These are phyloP conservation scores for Nakaseomyces uthaithaninus DNA, from an alignment of 1,139 yeast genomes.

Conservation along the genomic window DNA sequence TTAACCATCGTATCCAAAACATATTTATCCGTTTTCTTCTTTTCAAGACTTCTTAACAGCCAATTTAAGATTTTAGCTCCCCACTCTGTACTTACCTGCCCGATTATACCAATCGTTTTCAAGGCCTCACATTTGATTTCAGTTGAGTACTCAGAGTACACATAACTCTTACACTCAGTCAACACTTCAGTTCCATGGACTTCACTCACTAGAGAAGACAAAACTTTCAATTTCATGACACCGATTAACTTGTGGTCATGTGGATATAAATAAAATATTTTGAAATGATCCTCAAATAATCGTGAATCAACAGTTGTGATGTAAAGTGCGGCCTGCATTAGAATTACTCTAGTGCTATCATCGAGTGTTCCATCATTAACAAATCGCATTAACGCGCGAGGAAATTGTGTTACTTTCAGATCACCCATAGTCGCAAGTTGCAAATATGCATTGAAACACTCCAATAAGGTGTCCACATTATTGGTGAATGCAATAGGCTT, in stretches of 20 bases:
- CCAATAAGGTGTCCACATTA: constrained; percentile 57
- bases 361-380: constrained; percentile 26
- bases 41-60: constrained; percentile 39
- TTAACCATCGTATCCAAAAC: constrained; percentile 54
- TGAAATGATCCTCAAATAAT: constrained; percentile 41
- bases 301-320: constrained; percentile 39
- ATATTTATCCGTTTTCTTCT: constrained; percentile 21
- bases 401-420: constrained; percentile 42
- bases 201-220: constrained; percentile 1
- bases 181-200: background rate
- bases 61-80: constrained; percentile 36
- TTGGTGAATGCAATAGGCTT: constrained; percentile 40
- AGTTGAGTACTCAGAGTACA: constrained; percentile 37
- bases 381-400: constrained; percentile 43
- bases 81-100: constrained; percentile 34
- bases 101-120: constrained; percentile 49
- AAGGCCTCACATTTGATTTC: constrained; percentile 47
- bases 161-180: constrained; percentile 59
- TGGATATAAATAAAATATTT: constrained; percentile 53
- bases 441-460: constrained; percentile 48
- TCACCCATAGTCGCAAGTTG: constrained; percentile 47
- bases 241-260: constrained; percentile 44
- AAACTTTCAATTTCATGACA: constrained; percentile 41
- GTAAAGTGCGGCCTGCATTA: constrained; percentile 39
- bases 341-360: constrained; percentile 34